Conservation (phyloP, 2,329 filamentous ascomycete species). For the Coleophoma cylindrospora region DNA sequence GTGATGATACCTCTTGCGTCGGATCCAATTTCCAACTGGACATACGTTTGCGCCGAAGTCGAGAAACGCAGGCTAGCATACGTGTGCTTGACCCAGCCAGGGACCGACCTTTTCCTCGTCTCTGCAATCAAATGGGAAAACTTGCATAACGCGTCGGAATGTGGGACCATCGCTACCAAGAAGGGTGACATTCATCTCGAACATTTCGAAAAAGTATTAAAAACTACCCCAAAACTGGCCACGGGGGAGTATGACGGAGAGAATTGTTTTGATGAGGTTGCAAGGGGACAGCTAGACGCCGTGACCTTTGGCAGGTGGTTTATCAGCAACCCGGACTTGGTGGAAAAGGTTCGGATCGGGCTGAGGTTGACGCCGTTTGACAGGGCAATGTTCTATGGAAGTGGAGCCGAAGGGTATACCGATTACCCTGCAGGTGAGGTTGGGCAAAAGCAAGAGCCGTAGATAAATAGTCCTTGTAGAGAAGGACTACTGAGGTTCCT, state of each 20-base stretch:
- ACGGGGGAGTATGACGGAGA: constrained; percentile 8
- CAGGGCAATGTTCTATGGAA: constrained; percentile 3
- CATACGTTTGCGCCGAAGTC: constrained; percentile 7
- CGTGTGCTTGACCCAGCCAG: constrained; percentile 10
- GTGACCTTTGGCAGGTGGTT: constrained; percentile 13
- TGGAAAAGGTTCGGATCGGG: constrained; percentile 7
- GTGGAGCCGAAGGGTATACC: constrained; percentile 9
- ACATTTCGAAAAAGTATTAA: constrained; percentile 7
- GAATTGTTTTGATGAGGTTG: constrained; percentile 12
- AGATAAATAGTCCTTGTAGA: no score
- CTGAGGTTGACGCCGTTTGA: constrained; percentile 3
- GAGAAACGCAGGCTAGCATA: constrained; percentile 11
- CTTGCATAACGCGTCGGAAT: constrained; percentile 3
- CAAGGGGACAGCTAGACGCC: constrained; percentile 9
- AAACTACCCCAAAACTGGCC: constrained; percentile 8
- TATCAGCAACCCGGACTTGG: constrained; percentile 15
- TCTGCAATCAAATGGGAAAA: constrained; percentile 7
- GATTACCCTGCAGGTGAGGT: constrained; percentile 1
- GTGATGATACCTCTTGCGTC: constrained; percentile 8
- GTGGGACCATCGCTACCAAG: constrained; percentile 1
- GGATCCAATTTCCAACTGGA: constrained; percentile 9
- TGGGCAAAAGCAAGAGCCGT: no score
- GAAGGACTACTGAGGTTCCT: no score
- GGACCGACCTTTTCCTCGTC: constrained; percentile 8
- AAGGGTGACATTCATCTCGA: constrained; percentile 5